Conservation (phyloP, 805 yeast genomes). For the Spathaspora sp. region DNA sequence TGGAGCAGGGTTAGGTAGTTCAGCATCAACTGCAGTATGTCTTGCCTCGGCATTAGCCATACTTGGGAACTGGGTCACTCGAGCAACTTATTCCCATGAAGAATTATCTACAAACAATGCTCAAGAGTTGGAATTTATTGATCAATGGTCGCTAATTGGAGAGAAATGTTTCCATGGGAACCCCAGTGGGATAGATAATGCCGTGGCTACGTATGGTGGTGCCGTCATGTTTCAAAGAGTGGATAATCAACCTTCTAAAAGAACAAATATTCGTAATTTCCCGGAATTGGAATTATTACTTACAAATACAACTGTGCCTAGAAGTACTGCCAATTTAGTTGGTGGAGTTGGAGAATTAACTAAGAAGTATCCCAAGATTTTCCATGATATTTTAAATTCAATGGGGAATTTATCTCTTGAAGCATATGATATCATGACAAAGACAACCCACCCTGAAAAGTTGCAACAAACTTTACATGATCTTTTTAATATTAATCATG, state of each 20-base stretch:
- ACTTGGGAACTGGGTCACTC: conserved; percentile 51
- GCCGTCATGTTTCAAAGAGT: conserved; percentile 85
- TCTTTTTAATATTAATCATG: conserved; percentile 80
- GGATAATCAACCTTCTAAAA: conserved; percentile 52
- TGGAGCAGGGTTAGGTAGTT: conserved; percentile 95
- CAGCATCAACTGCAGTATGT: conserved; percentile 87
- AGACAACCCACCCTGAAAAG: conserved; percentile 27
- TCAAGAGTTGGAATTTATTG: conserved; percentile 58
- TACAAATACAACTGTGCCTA: conserved; percentile 83
- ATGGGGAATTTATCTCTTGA: conserved; percentile 72
- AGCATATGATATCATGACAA: conserved; percentile 63
- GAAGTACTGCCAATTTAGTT: conserved; percentile 82
- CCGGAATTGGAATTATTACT: conserved; percentile 73
- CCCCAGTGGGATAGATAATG: conserved; percentile 95
- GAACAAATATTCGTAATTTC: conserved; percentile 66
- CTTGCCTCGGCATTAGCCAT: conserved; percentile 69
- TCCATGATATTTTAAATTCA: conserved; percentile 62
- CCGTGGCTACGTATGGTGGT: conserved; percentile 94
- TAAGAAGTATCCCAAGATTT: conserved; percentile 50
- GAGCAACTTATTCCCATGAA: conserved; percentile 29
- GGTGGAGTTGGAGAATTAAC: conserved; percentile 63
- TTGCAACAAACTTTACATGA: conserved; percentile 45
- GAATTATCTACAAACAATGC: conserved; percentile 29
- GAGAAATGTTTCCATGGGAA: conserved; percentile 95
- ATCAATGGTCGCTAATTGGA: conserved; percentile 87